Conservation (phyloP, 768 basidiomycete species). For the Tylopilus plumbeoviolaceoides region DNA sequence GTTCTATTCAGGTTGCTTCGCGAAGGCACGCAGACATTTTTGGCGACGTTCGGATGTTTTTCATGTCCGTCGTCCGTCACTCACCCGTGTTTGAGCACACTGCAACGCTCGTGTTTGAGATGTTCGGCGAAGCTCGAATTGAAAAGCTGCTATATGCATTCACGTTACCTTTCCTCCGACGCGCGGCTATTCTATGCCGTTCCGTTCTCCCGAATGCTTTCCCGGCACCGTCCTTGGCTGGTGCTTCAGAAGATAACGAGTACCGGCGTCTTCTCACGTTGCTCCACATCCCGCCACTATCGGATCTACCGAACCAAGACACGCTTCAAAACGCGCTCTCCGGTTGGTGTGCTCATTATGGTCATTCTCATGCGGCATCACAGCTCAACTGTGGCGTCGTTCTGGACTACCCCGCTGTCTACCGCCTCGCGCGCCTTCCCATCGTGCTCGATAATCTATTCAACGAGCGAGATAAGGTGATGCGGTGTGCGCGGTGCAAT, state of each 20-base stretch:
- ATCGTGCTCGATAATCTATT: conserved; percentile 80
- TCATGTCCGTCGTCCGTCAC: conserved; percentile 87
- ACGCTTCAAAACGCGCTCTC: conserved; percentile 85
- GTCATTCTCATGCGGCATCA: conserved; percentile 72
- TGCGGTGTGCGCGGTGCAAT: conserved; percentile 73
- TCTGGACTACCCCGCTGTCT: conserved; percentile 79
- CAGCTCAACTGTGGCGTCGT: conserved; percentile 76
- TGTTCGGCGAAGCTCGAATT: conserved; percentile 79
- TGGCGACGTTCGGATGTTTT: conserved; percentile 82
- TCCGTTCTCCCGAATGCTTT: conserved; percentile 66
- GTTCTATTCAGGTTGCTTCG: conserved; percentile 38
- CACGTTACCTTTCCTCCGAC: conserved; percentile 88
- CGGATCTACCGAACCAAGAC: conserved; percentile 77
- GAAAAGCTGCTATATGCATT: conserved; percentile 85
- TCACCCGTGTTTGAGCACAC: conserved; percentile 85
- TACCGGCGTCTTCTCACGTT: conserved; percentile 72
- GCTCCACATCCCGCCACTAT: conserved; percentile 76
- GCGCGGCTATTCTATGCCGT: conserved; percentile 80
- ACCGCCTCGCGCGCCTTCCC: conserved; percentile 81
- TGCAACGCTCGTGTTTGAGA: conserved; percentile 72
- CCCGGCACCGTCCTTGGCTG: conserved; percentile 38
- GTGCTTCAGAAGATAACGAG: conserved; percentile 52
- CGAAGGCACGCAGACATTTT: conserved; percentile 70
- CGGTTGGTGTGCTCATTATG: conserved; percentile 89
- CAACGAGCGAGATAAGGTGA: conserved; percentile 63